A percentile compares a stretch with the other conserved stretches of the same genome.
These are phyloP conservation scores for Alternaria conjuncta DNA, from an alignment of 2,329 filamentous ascomycete species.

Conservation along the genomic window DNA sequence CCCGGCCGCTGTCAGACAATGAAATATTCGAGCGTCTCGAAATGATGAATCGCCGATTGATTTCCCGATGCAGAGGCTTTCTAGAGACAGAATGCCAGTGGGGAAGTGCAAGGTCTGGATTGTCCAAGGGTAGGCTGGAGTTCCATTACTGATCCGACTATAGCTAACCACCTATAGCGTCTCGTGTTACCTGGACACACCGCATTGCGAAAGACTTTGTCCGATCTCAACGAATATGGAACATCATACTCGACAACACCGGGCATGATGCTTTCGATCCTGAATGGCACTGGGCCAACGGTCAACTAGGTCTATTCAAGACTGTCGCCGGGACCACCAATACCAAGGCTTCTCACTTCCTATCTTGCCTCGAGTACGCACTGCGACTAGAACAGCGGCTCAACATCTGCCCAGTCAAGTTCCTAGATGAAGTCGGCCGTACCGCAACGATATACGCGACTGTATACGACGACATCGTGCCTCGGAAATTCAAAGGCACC, in stretches of 20 bases:
- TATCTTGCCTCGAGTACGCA: neutral
- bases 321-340: neutral
- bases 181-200: conserved; percentile 15
- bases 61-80: neutral
- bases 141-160: neutral
- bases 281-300: conserved; percentile 5
- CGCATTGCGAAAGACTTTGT: conserved; percentile 22
- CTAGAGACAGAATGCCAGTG: neutral
- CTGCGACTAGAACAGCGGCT: neutral
- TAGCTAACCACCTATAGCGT: neutral
- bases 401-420: neutral
- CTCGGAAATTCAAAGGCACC: neutral
- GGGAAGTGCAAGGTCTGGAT: neutral
- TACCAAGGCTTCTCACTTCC: neutral
- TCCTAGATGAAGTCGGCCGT: neutral
- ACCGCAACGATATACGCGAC: neutral
- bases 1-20: neutral
- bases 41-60: neutral
- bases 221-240: neutral
- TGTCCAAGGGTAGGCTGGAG: neutral
- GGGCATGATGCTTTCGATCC: neutral
- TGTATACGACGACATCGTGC: neutral
- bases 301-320: neutral
- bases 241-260: neutral
- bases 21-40: neutral